Evolutionary conservation across 768 basidiomycete genomes (phyloP).

Genomic region (Crassisporium funariophilum): DNA sequence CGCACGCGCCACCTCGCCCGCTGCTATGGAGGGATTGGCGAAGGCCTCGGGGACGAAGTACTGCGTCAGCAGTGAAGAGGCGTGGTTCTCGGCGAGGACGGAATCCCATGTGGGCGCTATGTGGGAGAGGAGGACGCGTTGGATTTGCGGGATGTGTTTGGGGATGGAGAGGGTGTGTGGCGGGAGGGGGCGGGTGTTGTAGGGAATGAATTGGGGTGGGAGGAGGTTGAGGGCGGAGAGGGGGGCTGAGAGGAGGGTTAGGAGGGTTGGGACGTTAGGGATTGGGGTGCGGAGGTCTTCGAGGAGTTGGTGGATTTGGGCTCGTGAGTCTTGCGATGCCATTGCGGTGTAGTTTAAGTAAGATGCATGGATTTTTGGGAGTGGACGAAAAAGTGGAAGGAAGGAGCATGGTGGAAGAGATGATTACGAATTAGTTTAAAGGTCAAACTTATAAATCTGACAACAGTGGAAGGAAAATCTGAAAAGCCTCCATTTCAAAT

Average conservation of each 20-base stretch:
- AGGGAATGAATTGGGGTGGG: slow-evolving; percentile 53
- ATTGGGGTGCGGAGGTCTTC: slow-evolving; percentile 48
- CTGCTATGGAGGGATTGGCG: slow-evolving; percentile 47
- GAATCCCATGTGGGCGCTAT: slow-evolving; percentile 72
- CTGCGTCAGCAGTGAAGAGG: slow-evolving; percentile 52
- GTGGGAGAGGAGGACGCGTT: slow-evolving; percentile 62
- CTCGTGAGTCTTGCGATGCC: slow-evolving; percentile 13
- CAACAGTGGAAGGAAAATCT: too few species aligned
- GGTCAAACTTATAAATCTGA: too few species aligned
- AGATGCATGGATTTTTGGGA: too few species aligned
- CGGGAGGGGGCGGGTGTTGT: slow-evolving; percentile 43
- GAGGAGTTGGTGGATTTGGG: slow-evolving; percentile 41
- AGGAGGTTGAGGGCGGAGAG: slow-evolving; percentile 60
- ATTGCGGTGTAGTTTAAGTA: too few species aligned
- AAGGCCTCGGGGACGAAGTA: slow-evolving; percentile 76
- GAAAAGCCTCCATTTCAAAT: too few species aligned
- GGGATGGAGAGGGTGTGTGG: slow-evolving; percentile 31
- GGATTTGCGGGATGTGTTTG: slow-evolving; percentile 57
- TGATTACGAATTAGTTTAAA: too few species aligned
- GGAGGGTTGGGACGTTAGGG: slow-evolving; percentile 50
- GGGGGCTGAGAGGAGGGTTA: slow-evolving; percentile 58
- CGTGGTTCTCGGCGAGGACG: slow-evolving; percentile 49
- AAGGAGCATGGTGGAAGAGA: too few species aligned
- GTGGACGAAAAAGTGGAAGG: too few species aligned
- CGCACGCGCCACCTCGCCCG: slow-evolving; percentile 54